Base-by-base conservation (phyloP, 371 early-diverging fungal species). In the Mortierella sp. region DNA sequence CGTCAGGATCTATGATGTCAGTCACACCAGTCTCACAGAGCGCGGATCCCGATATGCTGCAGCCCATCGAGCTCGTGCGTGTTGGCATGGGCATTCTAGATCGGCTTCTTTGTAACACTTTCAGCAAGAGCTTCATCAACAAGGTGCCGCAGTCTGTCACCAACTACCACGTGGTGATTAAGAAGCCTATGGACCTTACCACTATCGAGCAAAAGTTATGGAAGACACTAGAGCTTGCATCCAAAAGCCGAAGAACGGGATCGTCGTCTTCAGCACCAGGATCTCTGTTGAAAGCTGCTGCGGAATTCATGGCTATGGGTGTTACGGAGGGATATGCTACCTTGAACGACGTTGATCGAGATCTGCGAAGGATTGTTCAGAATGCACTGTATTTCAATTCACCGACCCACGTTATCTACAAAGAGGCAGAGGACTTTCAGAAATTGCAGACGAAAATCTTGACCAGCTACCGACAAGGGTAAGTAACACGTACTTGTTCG, bases 161-260 rank as follows among this genome's bases (percentile, higher is more conserved):
- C 12, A 64, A 57, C 50, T 93, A 94, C 71, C 72, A 84, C 32
- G 69, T 59, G 7, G 79, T 82, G 44, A 90, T 94, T 65, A 85
- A 84, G 55, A 76, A 84, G 31, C 92, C 93, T 15, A 93, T 93
- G 89, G 94, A 94, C 66, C 60, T 94, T 17, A 79, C 82, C 19
- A 93, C 92, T 5, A 84, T 92, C 39, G 83, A 81, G 48, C 80
- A 80, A 19, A 84, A 89, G 51, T 53, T 91, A 19, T 84, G 86
- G 42, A 69, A 61, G 39, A 60, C 64, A 14, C 31, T 69, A 14
- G 64, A 60, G 2, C 49, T 57, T 31, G 60, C 64, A 11, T 53
- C 53, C 12, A 31, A 24, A 19, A 31, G 51, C 23, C 51, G 57
- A 30, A 56, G 60, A 5, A 41, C 54, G 7, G 37, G 37, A 0